Conservation (phyloP, 805 yeast genomes). For the Nakazawaea wickerhamii region DNA sequence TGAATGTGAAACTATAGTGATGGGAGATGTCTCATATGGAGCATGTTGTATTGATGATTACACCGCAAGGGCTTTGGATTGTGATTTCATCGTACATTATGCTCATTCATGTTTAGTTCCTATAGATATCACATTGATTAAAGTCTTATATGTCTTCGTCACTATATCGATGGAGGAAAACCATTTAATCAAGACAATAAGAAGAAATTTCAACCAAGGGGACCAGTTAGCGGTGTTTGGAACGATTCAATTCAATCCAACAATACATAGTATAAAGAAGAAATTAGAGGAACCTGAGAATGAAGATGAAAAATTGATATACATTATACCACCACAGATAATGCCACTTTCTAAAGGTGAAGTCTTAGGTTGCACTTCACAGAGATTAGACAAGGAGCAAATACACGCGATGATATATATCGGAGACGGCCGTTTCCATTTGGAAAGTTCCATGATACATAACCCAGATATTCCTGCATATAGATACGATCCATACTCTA, state of each 20-base stretch:
- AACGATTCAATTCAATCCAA: constrained; percentile 95
- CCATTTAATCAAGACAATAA: constrained; percentile 74
- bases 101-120: constrained; percentile 98
- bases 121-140: constrained; percentile 83
- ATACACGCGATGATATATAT: constrained; percentile 80
- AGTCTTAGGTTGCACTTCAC: constrained; percentile 93
- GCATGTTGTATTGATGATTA: constrained; percentile 98
- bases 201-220: constrained; percentile 60
- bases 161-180: constrained; percentile 83
- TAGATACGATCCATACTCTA: constrained; percentile 91
- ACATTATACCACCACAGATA: constrained; percentile 81
- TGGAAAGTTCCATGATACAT: constrained; percentile 95
- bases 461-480: constrained; percentile 90
- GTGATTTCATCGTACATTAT: constrained; percentile 93
- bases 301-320: constrained; percentile 38
- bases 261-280: constrained; percentile 72
- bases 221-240: constrained; percentile 80
- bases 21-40: constrained; percentile 99
- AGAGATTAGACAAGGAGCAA: constrained; percentile 59
- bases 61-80: constrained; percentile 87
- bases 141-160: constrained; percentile 92
- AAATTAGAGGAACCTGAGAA: constrained; percentile 39
- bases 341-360: constrained; percentile 93
- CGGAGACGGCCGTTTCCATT: constrained; percentile 95
- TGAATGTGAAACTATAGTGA: constrained; percentile 76